These are phyloP conservation scores for Epicoccum sorghinum DNA, from an alignment of 2,329 filamentous ascomycete genomes.

Conservation along the genomic window DNA sequence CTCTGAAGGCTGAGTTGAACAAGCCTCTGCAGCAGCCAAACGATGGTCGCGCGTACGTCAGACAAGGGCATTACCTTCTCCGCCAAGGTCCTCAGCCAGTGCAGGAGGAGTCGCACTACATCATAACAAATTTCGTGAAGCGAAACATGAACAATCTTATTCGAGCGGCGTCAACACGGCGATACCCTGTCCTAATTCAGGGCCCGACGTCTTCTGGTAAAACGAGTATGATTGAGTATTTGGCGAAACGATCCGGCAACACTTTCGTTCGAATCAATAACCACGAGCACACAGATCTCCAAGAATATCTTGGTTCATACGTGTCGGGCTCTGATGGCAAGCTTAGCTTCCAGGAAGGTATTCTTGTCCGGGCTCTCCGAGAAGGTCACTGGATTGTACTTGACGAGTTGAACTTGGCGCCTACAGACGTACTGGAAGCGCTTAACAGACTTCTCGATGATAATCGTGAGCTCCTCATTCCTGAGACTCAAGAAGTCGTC, in stretches of 20 bases:
- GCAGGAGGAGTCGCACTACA: slow-evolving; percentile 84
- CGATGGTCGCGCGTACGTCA: slow-evolving; percentile 79
- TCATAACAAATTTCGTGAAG: slow-evolving; percentile 94
- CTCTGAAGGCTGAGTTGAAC: slow-evolving; percentile 73
- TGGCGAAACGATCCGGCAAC: slow-evolving; percentile 95
- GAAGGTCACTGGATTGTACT: slow-evolving; percentile 98
- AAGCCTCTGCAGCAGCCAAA: slow-evolving; percentile 78
- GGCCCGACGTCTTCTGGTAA: slow-evolving; percentile 97
- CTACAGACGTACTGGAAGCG: slow-evolving; percentile 95
- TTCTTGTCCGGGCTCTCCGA: slow-evolving; percentile 89
- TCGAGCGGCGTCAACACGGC: slow-evolving; percentile 86
- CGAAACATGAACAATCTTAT: slow-evolving; percentile 94
- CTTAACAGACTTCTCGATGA: slow-evolving; percentile 95
- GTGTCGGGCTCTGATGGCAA: slow-evolving; percentile 84
- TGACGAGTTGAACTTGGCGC: slow-evolving; percentile 94
- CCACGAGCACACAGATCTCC: slow-evolving; percentile 96
- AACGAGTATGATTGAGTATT: slow-evolving; percentile 98
- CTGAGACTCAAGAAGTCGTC: slow-evolving; percentile 94
- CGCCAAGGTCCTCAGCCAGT: slow-evolving; percentile 72
- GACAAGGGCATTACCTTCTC: slow-evolving; percentile 91
- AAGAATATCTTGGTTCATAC: slow-evolving; percentile 97
- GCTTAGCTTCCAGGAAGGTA: slow-evolving; percentile 88
- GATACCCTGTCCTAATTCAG: slow-evolving; percentile 93
- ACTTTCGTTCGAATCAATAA: slow-evolving; percentile 99
- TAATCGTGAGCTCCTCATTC: slow-evolving; percentile 92